Evolutionary conservation across 768 basidiomycete species (phyloP).

Genomic region (Tulasnella sp.): DNA sequence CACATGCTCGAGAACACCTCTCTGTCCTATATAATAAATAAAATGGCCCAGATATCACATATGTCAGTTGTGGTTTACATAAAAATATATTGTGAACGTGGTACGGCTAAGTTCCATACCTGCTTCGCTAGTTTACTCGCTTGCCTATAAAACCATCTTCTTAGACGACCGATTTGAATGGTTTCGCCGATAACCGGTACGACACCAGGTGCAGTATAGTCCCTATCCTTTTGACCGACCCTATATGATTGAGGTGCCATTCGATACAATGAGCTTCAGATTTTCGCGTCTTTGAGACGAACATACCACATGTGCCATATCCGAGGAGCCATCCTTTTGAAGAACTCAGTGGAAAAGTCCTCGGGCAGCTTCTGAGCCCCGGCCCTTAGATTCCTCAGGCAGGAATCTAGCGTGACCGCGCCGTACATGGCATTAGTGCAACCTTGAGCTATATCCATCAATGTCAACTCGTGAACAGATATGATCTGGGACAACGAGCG

Average conservation of each 20-base stretch:
- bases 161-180: background rate
- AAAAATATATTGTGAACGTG: background rate
- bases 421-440: background rate
- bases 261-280: background rate
- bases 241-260: background rate
- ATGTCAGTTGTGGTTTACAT: too few species aligned
- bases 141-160: background rate
- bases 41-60: background rate
- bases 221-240: background rate
- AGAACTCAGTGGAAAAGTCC: background rate
- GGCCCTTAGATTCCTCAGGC: background rate
- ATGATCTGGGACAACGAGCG: too few species aligned
- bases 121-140: background rate
- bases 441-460: background rate
- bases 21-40: background rate
- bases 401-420: background rate
- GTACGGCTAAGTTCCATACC: background rate
- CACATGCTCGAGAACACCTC: background rate
- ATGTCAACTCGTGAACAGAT: too few species aligned
- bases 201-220: background rate
- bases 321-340: background rate
- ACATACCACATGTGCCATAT: slow-evolving; percentile 1
- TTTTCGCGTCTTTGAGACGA: too few species aligned
- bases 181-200: background rate
- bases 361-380: background rate